Evolutionary conservation across 495 filamentous ascomycete species (phyloP), one percentile per base, ranked within the genome.

Genomic region (Penicillium ucsense): DNA sequence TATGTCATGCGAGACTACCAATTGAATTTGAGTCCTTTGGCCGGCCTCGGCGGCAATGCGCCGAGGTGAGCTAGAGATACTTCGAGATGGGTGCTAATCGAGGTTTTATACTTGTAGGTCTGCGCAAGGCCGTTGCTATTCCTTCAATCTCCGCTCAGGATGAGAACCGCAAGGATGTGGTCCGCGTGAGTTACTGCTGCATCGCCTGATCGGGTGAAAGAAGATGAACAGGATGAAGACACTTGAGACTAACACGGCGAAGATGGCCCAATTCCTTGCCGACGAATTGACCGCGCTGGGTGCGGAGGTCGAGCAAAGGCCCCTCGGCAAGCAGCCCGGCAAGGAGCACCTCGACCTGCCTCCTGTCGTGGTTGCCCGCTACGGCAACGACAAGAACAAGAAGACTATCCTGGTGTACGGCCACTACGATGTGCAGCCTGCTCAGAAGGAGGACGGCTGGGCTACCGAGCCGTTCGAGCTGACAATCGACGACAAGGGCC

Each of bases 401-500:
- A 81, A 86, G 34, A 97, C 88, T 6, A 90, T 99, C 55, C 75
- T 97, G 39, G 86, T 99, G 28, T 99, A 99, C 55, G 94, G 94
- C 31, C 94, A 99, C 71, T 99, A 99, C 70, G 94, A 99, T 68
- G 94, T 99, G 10, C 94, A 99, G 67, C 94, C 94, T 3, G 94
- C 94, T 35, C 73, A 85, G 62, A 87, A 83, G 73, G 86, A 85
- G 55, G 94, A 99, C 55, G 94, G 94, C 33, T 99, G 94, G 94
- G 83, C 84, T 42, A 95, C 92, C 2, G 86, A 97, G 64, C 94
- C 94, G 10, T 99, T 97, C 64, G 83, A 84, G 48, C 72, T 99
- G 51, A 84, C 78, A n/a, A 77, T 95, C 33, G 89, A 94, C 62
- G 77, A 86, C 44, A 82, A 95, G 63, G 92, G 81, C 35, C 82